Conservation (phyloP, 2,329 filamentous ascomycete species). For the Stagonosporopsis chrysanthemi region DNA sequence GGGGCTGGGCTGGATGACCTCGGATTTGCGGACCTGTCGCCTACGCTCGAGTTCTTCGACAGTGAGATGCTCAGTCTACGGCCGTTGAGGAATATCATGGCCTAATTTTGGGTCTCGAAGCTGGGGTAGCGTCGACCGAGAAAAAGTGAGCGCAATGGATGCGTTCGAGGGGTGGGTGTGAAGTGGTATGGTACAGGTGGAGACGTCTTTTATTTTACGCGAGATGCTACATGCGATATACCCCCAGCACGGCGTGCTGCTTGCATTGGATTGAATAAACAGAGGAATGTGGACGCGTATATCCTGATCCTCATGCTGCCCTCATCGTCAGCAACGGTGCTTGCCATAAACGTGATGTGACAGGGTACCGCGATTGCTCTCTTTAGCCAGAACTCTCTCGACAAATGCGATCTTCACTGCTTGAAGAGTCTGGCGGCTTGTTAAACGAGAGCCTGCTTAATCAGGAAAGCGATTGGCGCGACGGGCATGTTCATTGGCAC, state of each 20-base stretch:
- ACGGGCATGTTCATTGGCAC: too few relatives aligned
- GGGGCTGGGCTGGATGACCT: constrained; percentile 6
- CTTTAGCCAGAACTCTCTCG: too few relatives aligned
- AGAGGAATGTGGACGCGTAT: neutral
- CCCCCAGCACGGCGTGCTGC: constrained; percentile 7
- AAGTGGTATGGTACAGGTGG: neutral
- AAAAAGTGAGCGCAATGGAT: neutral
- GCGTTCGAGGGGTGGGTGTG: neutral
- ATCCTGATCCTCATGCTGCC: neutral
- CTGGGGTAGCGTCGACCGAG: neutral
- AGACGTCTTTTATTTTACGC: neutral
- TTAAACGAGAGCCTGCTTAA: too few relatives aligned
- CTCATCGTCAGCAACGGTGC: neutral
- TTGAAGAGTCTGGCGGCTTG: too few relatives aligned
- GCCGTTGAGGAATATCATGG: constrained; percentile 5
- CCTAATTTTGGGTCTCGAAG: neutral
- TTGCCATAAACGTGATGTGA: too few relatives aligned
- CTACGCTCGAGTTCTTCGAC: constrained; percentile 14
- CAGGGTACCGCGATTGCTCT: too few relatives aligned
- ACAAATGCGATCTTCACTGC: too few relatives aligned
- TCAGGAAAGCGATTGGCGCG: too few relatives aligned
- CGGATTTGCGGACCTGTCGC: constrained; percentile 17
- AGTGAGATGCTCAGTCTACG: constrained; percentile 6
- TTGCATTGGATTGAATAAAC: constrained; percentile 3
- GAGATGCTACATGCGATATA: constrained; percentile 4